Base-by-base conservation (phyloP, 805 yeast species). In the Saccharomycopsis sp. region DNA sequence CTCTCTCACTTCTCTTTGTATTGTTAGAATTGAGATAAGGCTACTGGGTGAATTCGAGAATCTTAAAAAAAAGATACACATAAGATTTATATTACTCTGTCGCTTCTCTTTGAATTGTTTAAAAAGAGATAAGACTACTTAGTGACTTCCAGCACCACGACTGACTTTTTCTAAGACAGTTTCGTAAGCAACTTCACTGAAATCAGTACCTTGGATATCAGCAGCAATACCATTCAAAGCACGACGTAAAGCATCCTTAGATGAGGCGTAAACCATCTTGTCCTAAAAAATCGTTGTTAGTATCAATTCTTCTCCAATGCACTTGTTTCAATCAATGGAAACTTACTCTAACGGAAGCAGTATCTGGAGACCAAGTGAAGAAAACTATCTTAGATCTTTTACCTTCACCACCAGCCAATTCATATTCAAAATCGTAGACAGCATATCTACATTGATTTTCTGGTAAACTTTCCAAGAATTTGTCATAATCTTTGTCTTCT, bases 251-350 rank as follows among this genome's bases (percentile, higher is more conserved):
- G 97, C 96, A 59, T 89, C 97, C 71, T 88, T 88, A 50, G 97
- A 89, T n/a, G 96, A 79, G 39, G 98, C 97, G 72, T 89, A 90
- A 52, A 90, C 85, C 98, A 93, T 93, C 84, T 93, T 93, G 58
- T 88, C 52, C 51, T 48, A n/a, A 16, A 14, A 33, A 21, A 21
- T 22, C 11, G 3, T 7, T 29, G 46, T 45, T 45, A 42, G 45
- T 45, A 42, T 27, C 11, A 11, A 11, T 36, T 8, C 17, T n/a
- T 37, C 9, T 13, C 23, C n/a, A 33, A 35, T 14, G 4, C n/a
- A 11, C 31, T 11, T 27, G 11, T 27, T 27, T 27, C 31, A 27
- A 27, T 11, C 31, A 27, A 27, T 27, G 31, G 23, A 27, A 23
- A 48, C 51, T 38, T 48, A 44, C 49, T 74, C 94, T 84, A 60